These are phyloP conservation scores for Exophiala mesophila DNA, from an alignment of 2,329 filamentous ascomycete genomes.

Conservation along the genomic window DNA sequence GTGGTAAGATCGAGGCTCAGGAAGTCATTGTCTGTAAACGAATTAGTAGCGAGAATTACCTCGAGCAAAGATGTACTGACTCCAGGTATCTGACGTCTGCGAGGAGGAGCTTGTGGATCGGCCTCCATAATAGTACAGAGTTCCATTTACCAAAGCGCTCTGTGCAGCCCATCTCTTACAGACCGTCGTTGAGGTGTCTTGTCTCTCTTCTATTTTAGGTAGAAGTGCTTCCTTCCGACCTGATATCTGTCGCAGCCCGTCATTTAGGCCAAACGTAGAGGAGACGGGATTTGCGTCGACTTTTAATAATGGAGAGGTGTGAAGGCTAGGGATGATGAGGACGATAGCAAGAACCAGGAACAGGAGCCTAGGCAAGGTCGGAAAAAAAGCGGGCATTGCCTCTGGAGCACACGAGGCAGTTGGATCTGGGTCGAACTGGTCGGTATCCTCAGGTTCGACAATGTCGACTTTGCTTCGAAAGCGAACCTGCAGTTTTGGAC, in stretches of 20 bases:
- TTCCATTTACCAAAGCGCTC: slow-evolving; percentile 66
- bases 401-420: neutral
- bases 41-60: too few species aligned
- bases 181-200: slow-evolving; percentile 49
- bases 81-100: slow-evolving; percentile 65
- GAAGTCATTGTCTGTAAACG: slow-evolving; percentile 64
- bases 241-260: neutral
- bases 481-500: slow-evolving; percentile 20
- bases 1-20: slow-evolving; percentile 66
- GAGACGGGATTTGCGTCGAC: slow-evolving; percentile 19
- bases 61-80: slow-evolving; percentile 45
- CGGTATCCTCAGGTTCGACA: slow-evolving; percentile 13
- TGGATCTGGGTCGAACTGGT: neutral
- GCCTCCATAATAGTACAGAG: slow-evolving; percentile 71
- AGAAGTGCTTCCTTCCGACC: neutral
- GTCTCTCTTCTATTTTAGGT: slow-evolving; percentile 18
- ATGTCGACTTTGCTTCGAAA: slow-evolving; percentile 23
- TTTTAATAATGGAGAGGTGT: slow-evolving; percentile 16
- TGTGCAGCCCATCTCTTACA: slow-evolving; percentile 65
- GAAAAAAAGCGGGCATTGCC: slow-evolving; percentile 17
- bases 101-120: slow-evolving; percentile 54
- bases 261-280: slow-evolving; percentile 7
- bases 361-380: slow-evolving; percentile 18
- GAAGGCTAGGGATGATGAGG: slow-evolving; percentile 21
- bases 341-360: slow-evolving; percentile 22